Conservation (phyloP, 495 filamentous ascomycete species). For the Trichocladium antarcticum region DNA sequence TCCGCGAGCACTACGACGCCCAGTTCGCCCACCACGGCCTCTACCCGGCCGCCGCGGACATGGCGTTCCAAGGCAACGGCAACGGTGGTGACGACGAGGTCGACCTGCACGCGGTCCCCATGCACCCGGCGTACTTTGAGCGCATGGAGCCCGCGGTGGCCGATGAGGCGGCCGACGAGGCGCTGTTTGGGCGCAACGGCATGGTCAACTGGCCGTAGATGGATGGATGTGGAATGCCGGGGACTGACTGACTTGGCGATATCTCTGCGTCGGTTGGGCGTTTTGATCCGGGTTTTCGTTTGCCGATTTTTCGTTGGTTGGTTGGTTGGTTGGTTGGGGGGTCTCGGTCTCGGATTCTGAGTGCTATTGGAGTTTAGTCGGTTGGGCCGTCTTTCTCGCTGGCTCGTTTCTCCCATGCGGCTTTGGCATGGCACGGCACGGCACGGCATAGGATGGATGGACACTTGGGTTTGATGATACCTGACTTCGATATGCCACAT, state of each 20-base stretch:
- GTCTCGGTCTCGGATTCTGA: too few relatives aligned
- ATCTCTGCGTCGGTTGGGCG: too few relatives aligned
- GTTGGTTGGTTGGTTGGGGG: too few relatives aligned
- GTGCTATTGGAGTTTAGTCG: neutral
- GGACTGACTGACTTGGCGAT: too few relatives aligned
- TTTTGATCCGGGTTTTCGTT: neutral
- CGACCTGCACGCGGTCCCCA: neutral
- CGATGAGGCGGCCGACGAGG: neutral
- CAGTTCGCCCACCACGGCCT: neutral
- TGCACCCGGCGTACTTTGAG: neutral
- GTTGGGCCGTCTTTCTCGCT: neutral
- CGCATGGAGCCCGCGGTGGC: neutral
- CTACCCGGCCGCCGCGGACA: neutral
- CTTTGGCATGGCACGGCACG: neutral
- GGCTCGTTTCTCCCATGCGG: neutral
- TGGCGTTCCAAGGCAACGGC: too few relatives aligned
- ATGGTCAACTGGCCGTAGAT: too few relatives aligned
- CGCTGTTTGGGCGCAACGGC: neutral
- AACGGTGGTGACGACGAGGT: neutral
- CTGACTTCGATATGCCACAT: neutral
- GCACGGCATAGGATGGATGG: neutral
- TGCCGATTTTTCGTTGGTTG: too few relatives aligned
- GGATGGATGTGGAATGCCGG: too few relatives aligned
- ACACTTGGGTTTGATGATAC: neutral
- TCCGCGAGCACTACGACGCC: neutral